A percentile compares a stretch with the other conserved stretches of the same genome.
Evolutionary conservation across 2,329 filamentous ascomycete genomes (phyloP).

Genomic region (Pyrenophora graminea): DNA sequence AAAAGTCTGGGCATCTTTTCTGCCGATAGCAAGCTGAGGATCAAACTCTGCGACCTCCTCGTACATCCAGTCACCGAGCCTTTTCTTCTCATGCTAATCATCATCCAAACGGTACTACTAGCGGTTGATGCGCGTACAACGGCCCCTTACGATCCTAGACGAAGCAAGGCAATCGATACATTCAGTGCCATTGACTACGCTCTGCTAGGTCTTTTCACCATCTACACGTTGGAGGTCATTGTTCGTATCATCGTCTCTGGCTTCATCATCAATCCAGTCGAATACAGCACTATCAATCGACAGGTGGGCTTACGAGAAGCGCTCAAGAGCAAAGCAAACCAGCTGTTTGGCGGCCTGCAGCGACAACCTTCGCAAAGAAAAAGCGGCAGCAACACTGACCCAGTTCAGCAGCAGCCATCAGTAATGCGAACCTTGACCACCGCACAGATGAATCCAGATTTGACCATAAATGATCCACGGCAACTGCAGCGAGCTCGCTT

Average conservation of each 20-base stretch:
- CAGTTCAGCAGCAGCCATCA: slow-evolving; percentile 58
- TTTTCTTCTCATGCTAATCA: slow-evolving; percentile 80
- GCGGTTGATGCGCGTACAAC: slow-evolving; percentile 78
- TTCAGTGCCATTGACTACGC: slow-evolving; percentile 76
- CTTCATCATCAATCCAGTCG: slow-evolving; percentile 83
- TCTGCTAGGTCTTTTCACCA: slow-evolving; percentile 78
- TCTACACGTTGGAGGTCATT: slow-evolving; percentile 86
- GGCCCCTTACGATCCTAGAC: slow-evolving; percentile 63
- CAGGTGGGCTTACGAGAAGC: slow-evolving; percentile 74
- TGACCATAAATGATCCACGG: slow-evolving; percentile 64
- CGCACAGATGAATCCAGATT: slow-evolving; percentile 62
- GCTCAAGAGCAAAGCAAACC: slow-evolving; percentile 74
- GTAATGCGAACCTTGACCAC: slow-evolving; percentile 78
- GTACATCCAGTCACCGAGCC: slow-evolving; percentile 88
- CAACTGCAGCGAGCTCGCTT: slow-evolving; percentile 83
- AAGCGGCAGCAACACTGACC: slow-evolving; percentile 46
- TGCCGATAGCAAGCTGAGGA: slow-evolving; percentile 73
- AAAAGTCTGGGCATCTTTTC: slow-evolving; percentile 84
- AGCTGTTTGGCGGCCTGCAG: slow-evolving; percentile 76
- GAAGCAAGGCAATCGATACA: slow-evolving; percentile 63
- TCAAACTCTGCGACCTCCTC: slow-evolving; percentile 77
- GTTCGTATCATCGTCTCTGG: slow-evolving; percentile 91
- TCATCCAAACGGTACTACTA: slow-evolving; percentile 85
- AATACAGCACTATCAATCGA: slow-evolving; percentile 89
- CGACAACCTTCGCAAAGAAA: slow-evolving; percentile 69